These are phyloP conservation scores for Triticum timopheevii DNA, from an alignment of 176 grass and related monocot genomes.

Conservation along the genomic window DNA sequence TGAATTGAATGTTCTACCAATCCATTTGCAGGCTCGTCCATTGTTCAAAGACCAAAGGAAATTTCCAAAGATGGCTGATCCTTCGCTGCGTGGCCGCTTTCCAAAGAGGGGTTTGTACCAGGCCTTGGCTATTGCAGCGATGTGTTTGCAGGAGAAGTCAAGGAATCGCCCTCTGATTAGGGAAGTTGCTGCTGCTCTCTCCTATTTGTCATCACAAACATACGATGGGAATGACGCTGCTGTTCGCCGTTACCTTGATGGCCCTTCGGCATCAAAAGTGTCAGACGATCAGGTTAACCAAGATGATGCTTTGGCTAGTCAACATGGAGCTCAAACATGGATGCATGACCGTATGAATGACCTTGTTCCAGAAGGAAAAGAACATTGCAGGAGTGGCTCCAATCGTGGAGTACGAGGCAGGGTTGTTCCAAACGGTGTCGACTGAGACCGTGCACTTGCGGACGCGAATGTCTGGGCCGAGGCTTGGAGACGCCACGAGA, in stretches of 20 bases:
- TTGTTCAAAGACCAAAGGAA: constrained; percentile 83
- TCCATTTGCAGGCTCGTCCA: constrained; percentile 64
- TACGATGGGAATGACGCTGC: constrained; percentile 2
- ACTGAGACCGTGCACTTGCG: constrained; percentile 41
- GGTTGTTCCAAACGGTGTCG: constrained; percentile 21
- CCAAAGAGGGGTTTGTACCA: constrained; percentile 61
- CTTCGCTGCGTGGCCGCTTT: constrained; percentile 43
- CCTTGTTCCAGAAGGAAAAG: constrained; percentile 20
- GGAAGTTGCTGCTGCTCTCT: constrained; percentile 65
- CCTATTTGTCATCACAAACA: constrained; percentile 64
- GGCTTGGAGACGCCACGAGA: constrained; percentile 44
- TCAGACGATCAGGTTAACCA: constrained; percentile 27
- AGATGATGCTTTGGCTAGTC: constrained; percentile 7
- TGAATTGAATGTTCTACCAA: constrained; percentile 16
- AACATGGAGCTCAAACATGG: constrained; percentile 14
- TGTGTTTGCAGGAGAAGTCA: constrained; percentile 81
- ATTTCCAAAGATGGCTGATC: constrained; percentile 79
- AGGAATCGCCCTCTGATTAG: constrained; percentile 52
- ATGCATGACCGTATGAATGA: neutral
- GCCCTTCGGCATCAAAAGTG: constrained; percentile 36
- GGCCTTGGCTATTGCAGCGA: constrained; percentile 73
- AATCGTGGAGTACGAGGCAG: constrained; percentile 30
- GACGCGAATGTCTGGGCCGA: constrained; percentile 50
- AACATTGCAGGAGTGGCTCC: constrained; percentile 6
- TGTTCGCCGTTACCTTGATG: constrained; percentile 17